phyloP scores from a whole-genome alignment of 257 asterid genomes.

The Solanum sitiens region DNA sequence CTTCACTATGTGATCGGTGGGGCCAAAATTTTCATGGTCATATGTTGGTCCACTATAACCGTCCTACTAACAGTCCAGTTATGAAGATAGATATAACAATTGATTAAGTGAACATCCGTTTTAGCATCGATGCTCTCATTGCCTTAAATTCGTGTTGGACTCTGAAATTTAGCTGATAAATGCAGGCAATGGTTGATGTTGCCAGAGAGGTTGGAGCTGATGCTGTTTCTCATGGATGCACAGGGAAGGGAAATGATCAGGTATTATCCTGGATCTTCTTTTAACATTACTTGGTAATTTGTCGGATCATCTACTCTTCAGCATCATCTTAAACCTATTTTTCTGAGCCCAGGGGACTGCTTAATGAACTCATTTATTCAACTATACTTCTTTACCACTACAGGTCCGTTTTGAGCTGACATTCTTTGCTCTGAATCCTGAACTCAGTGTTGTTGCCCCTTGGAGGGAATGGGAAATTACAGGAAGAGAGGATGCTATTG shows the following conservation, averaged over 20 bases:
- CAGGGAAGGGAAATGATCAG: constrained; percentile 98
- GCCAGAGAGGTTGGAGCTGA: constrained; percentile 98
- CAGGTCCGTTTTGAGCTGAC: constrained; percentile 99
- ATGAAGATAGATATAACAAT: neutral
- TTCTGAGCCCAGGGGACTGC: neutral
- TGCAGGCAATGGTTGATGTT: constrained; percentile 97
- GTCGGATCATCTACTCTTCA: neutral
- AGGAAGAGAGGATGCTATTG: constrained; percentile 96
- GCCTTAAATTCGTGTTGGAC: neutral
- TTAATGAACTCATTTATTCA: neutral
- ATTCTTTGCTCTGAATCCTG: constrained; percentile 94
- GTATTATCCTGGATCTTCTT: constrained; percentile 20
- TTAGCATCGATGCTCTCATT: neutral
- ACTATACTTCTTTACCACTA: constrained; percentile 1
- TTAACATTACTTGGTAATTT: neutral
- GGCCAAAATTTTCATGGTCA: neutral
- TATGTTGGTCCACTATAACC: neutral
- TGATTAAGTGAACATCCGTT: neutral
- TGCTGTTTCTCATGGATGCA: constrained; percentile 97
- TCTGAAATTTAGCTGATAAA: constrained; percentile 3
- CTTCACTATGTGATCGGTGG: neutral
- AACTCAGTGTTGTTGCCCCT: constrained; percentile 90
- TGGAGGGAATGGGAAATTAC: constrained; percentile 99
- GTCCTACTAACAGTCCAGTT: neutral
- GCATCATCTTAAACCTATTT: neutral